These are phyloP conservation scores for Cytospora chrysosperma DNA, from an alignment of 2,329 filamentous ascomycete species.

Conservation along the genomic window DNA sequence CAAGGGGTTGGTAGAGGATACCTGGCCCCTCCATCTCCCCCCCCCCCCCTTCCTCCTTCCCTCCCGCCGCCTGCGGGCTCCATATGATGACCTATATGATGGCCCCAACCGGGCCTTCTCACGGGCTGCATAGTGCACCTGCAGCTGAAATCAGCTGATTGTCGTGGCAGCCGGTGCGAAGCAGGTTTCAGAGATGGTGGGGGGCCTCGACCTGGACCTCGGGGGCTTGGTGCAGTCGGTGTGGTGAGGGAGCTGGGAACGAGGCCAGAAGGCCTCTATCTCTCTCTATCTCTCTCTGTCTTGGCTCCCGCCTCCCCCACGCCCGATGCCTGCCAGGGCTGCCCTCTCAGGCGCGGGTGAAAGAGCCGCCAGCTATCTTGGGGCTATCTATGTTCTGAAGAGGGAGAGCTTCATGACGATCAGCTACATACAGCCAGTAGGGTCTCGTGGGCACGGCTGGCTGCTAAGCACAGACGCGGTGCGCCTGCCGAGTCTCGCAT, in stretches of 20 bases:
- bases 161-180: slow-evolving; percentile 12
- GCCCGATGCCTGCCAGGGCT: not conserved
- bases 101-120: slow-evolving; percentile 12
- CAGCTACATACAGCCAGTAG: not conserved
- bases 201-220: too few species aligned
- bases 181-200: slow-evolving; percentile 3
- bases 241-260: not conserved
- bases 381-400: not conserved
- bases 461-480: not conserved
- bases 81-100: slow-evolving; percentile 9
- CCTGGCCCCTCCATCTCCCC: not conserved
- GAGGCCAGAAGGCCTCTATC: not conserved
- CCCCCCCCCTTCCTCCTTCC: too few species aligned
- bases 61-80: not conserved
- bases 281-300: too few species aligned
- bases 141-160: slow-evolving; percentile 7
- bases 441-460: not conserved
- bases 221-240: not conserved
- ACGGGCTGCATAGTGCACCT: slow-evolving; percentile 12
- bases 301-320: too few species aligned
- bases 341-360: not conserved
- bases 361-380: not conserved
- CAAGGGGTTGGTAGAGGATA: not conserved
- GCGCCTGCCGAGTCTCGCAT: slow-evolving; percentile 5
- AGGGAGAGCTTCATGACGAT: not conserved